Conservation (phyloP, 2,329 filamentous ascomycete species). For the Alternaria arbusti region DNA sequence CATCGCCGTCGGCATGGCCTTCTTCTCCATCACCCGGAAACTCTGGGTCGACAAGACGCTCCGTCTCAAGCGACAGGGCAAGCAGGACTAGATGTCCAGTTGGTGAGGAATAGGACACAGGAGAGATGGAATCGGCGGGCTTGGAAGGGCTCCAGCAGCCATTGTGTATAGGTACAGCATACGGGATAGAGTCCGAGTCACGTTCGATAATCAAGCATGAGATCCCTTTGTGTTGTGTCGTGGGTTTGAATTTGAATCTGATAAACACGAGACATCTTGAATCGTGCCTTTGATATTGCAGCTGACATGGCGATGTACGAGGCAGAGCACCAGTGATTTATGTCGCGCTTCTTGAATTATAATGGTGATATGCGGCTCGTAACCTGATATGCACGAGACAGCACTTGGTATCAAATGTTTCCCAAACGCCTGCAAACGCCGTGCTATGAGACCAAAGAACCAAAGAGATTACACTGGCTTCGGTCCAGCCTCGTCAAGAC, state of each 20-base stretch:
- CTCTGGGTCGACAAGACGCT: conserved; percentile 90
- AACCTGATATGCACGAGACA: neutral
- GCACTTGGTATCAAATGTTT: conserved; percentile 14
- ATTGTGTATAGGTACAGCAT: conserved; percentile 33
- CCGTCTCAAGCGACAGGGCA: conserved; percentile 75
- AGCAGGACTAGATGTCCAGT: conserved; percentile 33
- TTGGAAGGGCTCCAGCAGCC: conserved; percentile 20
- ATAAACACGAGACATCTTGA: neutral
- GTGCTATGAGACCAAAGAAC: conserved; percentile 1
- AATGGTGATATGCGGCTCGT: neutral
- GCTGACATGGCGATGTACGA: neutral
- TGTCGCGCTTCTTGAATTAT: no score
- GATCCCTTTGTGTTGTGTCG: conserved; percentile 29
- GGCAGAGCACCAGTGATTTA: no score
- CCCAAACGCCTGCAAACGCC: conserved; percentile 29
- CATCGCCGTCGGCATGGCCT: conserved; percentile 75
- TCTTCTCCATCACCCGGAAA: conserved; percentile 84
- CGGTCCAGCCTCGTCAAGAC: conserved; percentile 91
- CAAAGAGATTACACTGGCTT: conserved; percentile 66
- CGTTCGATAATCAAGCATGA: conserved; percentile 29
- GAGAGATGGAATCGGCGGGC: conserved; percentile 10
- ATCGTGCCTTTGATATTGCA: neutral
- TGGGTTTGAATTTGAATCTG: neutral
- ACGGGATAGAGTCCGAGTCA: conserved; percentile 18
- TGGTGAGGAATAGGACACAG: neutral